These are phyloP conservation scores for Sordaria brevicollis DNA, from an alignment of 495 filamentous ascomycete genomes.

Conservation along the genomic window DNA sequence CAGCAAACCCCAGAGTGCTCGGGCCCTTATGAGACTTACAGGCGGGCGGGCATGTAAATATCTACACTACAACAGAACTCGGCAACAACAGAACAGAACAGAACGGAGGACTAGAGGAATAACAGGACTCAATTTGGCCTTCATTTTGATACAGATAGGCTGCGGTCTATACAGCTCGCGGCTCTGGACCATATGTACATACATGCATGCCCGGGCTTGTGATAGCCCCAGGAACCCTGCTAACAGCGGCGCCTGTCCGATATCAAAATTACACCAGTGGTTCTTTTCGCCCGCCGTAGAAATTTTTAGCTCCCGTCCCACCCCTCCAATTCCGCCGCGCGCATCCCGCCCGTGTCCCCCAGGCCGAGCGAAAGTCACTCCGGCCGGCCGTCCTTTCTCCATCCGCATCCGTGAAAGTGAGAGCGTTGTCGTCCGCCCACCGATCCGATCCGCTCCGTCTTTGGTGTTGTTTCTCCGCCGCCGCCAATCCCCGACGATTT, in stretches of 20 bases:
- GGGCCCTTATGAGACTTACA: neutral
- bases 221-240: neutral
- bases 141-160: neutral
- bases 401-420: neutral
- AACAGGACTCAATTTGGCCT: neutral
- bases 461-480: neutral
- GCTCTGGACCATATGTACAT: neutral
- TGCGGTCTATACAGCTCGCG: neutral
- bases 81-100: neutral
- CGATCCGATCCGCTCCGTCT: neutral
- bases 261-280: constrained; percentile 17
- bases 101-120: neutral
- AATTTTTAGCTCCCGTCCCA: constrained; percentile 26
- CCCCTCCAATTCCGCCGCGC: neutral
- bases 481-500: neutral
- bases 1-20: neutral
- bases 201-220: no score
- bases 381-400: neutral
- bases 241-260: neutral
- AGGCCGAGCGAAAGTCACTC: neutral
- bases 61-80: neutral
- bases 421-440: neutral
- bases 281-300: constrained; percentile 20
- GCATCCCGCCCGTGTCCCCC: neutral
- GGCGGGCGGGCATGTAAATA: neutral